Evolutionary conservation across 352 stramenopile genomes (phyloP), one percentile per base, ranked within the genome.

Genomic region (Phytopythium helicoides): DNA sequence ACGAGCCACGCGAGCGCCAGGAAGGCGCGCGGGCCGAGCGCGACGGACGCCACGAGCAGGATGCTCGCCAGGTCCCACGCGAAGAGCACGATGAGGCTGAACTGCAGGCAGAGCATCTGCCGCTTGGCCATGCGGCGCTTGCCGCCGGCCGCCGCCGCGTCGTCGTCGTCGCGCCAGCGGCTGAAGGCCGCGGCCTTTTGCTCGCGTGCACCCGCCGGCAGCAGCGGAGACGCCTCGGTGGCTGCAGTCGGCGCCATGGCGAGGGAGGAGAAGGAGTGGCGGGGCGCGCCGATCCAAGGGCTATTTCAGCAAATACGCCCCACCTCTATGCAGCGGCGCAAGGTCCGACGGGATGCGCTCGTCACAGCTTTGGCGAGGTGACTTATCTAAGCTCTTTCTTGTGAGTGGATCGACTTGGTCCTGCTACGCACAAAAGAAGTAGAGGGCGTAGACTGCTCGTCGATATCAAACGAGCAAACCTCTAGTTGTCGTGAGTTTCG

Each of bases 31-130:
- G 52, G 51, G 6, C 77, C 77, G 23, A 91, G 62, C 19, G 76
- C 82, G n/a, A 84, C 60, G 42, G 71, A 63, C 52, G 66, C 73
- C 3, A 89, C 63, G 7, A 57, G 52, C 26, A 92, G 48, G 16
- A 89, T 67, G 58, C 63, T 76, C 40, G 67, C 60, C 51, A 88
- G 52, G 34, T 88, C 77, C 50, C 65, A 61, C 16, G 64, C 62
- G 9, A 88, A 48, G n/a, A 88, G 44, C 16, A 88, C 40, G 54
- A 88, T 68, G 26, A 86, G 68, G 57, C 58, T 85, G 63, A 88
- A 83, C 60, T 88, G 77, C 47, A 88, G 47, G 52, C 77, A 88
- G 47, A 83, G 62, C 61, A 88, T 71, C 48, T 86, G 70, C 22
- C 77, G 77, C 40, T 76, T 62, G 28, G 60, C 54, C 28, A 60